phyloP scores from a whole-genome alignment of 495 filamentous ascomycete genomes.

The Talaromyces borbonicus region DNA sequence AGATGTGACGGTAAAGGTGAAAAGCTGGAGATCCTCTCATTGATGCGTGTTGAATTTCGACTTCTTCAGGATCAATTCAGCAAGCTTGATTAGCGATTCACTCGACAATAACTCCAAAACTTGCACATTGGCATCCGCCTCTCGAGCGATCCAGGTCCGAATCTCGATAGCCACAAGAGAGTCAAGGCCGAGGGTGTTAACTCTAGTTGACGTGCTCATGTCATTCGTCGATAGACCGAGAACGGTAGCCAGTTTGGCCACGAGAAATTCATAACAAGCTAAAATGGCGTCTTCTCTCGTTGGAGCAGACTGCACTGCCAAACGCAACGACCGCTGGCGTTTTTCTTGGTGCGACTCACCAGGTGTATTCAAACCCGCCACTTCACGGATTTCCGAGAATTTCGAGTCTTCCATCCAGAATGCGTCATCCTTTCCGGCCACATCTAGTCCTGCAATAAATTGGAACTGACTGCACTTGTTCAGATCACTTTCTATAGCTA shows the following conservation, averaged over 20 bases:
- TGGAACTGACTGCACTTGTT: constrained; percentile 14
- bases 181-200: constrained; percentile 24
- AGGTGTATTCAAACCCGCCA: constrained; percentile 8
- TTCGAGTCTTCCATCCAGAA: constrained; percentile 21
- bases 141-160: constrained; percentile 28
- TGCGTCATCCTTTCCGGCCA: constrained; percentile 11
- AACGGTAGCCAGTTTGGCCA: constrained; percentile 18
- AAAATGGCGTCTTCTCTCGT: constrained; percentile 18
- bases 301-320: constrained; percentile 11
- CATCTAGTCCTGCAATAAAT: constrained; percentile 17
- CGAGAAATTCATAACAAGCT: constrained; percentile 18
- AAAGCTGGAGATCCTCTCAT: too few species aligned
- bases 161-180: constrained; percentile 31
- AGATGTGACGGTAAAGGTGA: too few species aligned
- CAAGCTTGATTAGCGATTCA: constrained; percentile 20
- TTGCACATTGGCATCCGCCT: constrained; percentile 26
- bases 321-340: constrained; percentile 10
- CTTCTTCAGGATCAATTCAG: constrained; percentile 22
- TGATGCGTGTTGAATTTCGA: constrained; percentile 16
- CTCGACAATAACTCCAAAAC: constrained; percentile 23
- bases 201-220: constrained; percentile 22
- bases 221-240: constrained; percentile 20
- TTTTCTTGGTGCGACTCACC: background rate
- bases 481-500: constrained; percentile 15
- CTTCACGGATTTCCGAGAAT: constrained; percentile 14